phyloP scores from a whole-genome alignment of 1,284 basidiomycete species.

The Malassezia vespertilionis region DNA sequence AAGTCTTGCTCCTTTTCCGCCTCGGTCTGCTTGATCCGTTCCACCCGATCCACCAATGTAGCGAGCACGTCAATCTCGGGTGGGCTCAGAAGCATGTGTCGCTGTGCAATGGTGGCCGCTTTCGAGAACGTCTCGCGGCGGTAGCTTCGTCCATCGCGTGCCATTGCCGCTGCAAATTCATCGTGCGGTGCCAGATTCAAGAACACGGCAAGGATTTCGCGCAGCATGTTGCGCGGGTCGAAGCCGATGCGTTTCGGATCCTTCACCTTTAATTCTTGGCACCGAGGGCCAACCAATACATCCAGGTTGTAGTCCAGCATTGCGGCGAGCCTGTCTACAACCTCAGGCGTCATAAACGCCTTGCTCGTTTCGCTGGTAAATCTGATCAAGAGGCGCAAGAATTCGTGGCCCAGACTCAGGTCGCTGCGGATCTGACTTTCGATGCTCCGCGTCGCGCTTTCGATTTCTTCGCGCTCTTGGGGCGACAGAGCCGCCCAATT shows the following conservation, averaged over 20 bases:
- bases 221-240: constrained; percentile 69
- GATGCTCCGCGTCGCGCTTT: constrained; percentile 63
- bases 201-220: constrained; percentile 81
- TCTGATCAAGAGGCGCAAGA: constrained; percentile 74
- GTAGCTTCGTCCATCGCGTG: constrained; percentile 85
- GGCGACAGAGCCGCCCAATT: constrained; percentile 58
- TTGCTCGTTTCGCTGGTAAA: constrained; percentile 83
- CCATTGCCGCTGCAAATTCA: constrained; percentile 78
- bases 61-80: constrained; percentile 66
- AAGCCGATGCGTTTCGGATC: constrained; percentile 83
- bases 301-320: constrained; percentile 94
- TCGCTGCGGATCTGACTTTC: constrained; percentile 77
- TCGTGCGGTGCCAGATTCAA: constrained; percentile 71
- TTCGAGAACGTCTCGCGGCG: constrained; percentile 69
- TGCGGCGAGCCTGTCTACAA: constrained; percentile 85
- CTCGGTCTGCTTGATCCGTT: constrained; percentile 67
- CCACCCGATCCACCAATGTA: constrained; percentile 69
- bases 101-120: constrained; percentile 62
- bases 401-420: constrained; percentile 72
- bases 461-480: constrained; percentile 72
- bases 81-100: constrained; percentile 64
- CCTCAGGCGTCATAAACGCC: constrained; percentile 92
- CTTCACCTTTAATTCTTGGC: constrained; percentile 66
- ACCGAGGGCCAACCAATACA: constrained; percentile 74
- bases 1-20: constrained; percentile 74